phyloP scores from a whole-genome alignment of 2,329 filamentous ascomycete species.

The Apiospora pterosperma region DNA sequence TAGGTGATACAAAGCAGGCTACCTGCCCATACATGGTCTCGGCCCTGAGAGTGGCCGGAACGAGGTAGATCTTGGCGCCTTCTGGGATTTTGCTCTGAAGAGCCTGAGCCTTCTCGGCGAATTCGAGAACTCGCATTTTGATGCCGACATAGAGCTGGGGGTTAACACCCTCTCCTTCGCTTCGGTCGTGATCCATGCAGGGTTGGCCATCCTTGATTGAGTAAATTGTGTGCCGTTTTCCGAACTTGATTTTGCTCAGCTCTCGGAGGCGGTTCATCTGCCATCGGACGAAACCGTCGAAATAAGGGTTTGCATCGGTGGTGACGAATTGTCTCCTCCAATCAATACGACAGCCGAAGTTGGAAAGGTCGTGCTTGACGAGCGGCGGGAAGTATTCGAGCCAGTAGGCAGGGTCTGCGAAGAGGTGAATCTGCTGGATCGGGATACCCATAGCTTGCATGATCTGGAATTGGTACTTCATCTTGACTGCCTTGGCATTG shows the following conservation, averaged over 20 bases:
- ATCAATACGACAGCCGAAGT: constrained; percentile 83
- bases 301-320: constrained; percentile 95
- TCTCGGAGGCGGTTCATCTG: constrained; percentile 93
- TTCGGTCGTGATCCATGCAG: constrained; percentile 84
- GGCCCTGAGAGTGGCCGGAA: constrained; percentile 86
- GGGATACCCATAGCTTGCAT: constrained; percentile 90
- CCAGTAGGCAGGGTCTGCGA: constrained; percentile 90
- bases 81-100: constrained; percentile 76
- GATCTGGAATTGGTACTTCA: constrained; percentile 95
- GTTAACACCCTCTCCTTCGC: constrained; percentile 74
- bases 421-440: constrained; percentile 84
- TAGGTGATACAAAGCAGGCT: constrained; percentile 91
- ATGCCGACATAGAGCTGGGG: constrained; percentile 91
- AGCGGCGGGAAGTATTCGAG: constrained; percentile 87
- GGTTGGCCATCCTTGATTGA: constrained; percentile 84
- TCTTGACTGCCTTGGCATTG: constrained; percentile 81
- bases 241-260: constrained; percentile 89
- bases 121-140: constrained; percentile 88
- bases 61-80: constrained; percentile 78
- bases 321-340: constrained; percentile 93
- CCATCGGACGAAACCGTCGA: constrained; percentile 93
- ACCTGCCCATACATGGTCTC: constrained; percentile 99
- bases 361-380: constrained; percentile 74
- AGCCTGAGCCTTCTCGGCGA: constrained; percentile 71
- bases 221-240: constrained; percentile 91